A percentile compares a stretch with the other conserved stretches of the same genome.
These are phyloP conservation scores for Echium plantagineum DNA, from an alignment of 257 asterid genomes.

Conservation along the genomic window DNA sequence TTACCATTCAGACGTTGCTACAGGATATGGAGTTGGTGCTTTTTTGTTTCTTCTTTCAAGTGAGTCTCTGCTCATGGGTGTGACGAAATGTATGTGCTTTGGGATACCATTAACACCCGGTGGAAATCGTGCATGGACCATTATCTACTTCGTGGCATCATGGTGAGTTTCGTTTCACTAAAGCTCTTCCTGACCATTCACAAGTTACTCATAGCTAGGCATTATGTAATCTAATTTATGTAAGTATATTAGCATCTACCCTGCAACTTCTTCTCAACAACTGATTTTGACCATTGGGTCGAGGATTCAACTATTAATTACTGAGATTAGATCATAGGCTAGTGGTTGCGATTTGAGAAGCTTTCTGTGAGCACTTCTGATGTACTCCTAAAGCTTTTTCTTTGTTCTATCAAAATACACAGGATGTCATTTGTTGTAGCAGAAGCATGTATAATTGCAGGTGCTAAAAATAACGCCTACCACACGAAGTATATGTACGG, in stretches of 20 bases:
- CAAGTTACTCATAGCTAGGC: too few species aligned
- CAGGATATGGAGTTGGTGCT: constrained; percentile 92
- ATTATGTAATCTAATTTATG: too few species aligned
- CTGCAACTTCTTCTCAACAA: too few species aligned
- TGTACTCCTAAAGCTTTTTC: neutral
- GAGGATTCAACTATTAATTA: neutral
- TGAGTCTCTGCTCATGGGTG: constrained; percentile 81
- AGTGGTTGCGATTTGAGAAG: too few species aligned
- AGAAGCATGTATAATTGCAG: constrained; percentile 32
- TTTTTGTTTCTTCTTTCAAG: constrained; percentile 87
- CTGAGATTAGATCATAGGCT: neutral
- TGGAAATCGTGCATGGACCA: constrained; percentile 86
- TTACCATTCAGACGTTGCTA: constrained; percentile 78
- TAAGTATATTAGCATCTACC: too few species aligned
- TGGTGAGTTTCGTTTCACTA: constrained; percentile 32
- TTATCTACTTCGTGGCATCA: constrained; percentile 63
- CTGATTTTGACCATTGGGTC: too few species aligned
- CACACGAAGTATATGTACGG: too few species aligned
- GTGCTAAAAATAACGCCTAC: too few species aligned
- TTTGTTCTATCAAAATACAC: constrained; percentile 6
- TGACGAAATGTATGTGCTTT: constrained; percentile 89
- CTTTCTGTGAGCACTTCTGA: neutral
- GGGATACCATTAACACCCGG: constrained; percentile 83
- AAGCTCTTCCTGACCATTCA: neutral
- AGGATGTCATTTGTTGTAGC: constrained; percentile 11